These are phyloP conservation scores for Wickerhamiella brachini DNA, from an alignment of 805 yeast species.

Conservation along the genomic window DNA sequence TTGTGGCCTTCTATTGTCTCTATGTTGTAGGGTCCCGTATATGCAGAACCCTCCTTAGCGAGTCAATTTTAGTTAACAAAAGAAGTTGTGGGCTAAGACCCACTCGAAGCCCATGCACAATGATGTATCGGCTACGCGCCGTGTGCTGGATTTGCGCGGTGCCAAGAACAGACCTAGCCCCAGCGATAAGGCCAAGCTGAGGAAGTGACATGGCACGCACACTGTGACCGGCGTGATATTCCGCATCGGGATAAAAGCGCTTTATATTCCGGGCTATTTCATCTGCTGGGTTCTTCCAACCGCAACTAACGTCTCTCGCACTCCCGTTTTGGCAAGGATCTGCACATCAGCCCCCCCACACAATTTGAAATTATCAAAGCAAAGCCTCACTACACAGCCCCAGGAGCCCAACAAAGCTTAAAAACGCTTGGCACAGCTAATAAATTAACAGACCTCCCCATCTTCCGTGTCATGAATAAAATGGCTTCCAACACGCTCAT, in stretches of 20 bases:
- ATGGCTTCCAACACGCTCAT: conserved; percentile 8
- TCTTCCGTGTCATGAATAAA: not conserved
- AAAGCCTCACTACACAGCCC: not conserved
- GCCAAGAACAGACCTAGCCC: not conserved
- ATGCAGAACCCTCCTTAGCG: no score
- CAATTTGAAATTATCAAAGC: not conserved
- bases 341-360: not conserved
- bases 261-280: not conserved
- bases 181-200: not conserved
- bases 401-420: not conserved
- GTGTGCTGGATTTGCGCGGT: not conserved
- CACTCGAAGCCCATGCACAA: not conserved
- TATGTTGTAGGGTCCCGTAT: no score
- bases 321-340: not conserved
- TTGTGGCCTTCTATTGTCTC: no score
- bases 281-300: no score
- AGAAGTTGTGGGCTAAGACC: no score
- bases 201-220: no score
- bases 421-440: not conserved
- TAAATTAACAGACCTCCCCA: not conserved
- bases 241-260: not conserved
- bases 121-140: not conserved
- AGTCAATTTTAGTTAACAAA: no score
- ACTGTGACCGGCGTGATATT: no score
- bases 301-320: no score